These are phyloP conservation scores for Daldinia eschscholtzii DNA, from an alignment of 2,329 filamentous ascomycete species.

Conservation along the genomic window DNA sequence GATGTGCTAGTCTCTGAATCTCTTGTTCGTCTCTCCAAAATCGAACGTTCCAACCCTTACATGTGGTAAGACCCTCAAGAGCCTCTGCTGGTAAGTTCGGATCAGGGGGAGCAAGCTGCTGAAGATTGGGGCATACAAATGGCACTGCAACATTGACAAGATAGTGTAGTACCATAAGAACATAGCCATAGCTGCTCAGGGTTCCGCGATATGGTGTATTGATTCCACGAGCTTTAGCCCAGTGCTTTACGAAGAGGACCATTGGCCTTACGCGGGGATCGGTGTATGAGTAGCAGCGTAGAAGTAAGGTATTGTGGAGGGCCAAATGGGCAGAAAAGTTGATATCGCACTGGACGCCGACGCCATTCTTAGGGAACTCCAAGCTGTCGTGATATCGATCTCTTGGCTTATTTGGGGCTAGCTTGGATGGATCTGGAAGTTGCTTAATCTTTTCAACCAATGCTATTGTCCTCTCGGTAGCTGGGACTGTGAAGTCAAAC, in stretches of 20 bases:
- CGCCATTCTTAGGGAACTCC: slow-evolving; percentile 81
- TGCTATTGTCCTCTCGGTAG: slow-evolving; percentile 51
- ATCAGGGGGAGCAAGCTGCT: slow-evolving; percentile 63
- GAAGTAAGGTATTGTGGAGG: slow-evolving; percentile 83
- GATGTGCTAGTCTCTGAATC: slow-evolving; percentile 71
- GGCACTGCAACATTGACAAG: slow-evolving; percentile 84
- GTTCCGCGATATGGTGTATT: slow-evolving; percentile 90
- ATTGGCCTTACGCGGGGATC: slow-evolving; percentile 82
- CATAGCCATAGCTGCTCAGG: slow-evolving; percentile 90
- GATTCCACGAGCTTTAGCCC: slow-evolving; percentile 87
- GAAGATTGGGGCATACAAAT: slow-evolving; percentile 87
- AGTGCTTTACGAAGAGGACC: slow-evolving; percentile 89
- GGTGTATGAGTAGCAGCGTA: slow-evolving; percentile 85
- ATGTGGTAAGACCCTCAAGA: slow-evolving; percentile 59
- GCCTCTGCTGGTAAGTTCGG: slow-evolving; percentile 55
- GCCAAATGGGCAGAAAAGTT: slow-evolving; percentile 90
- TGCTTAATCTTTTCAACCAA: slow-evolving; percentile 60
- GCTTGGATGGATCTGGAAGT: slow-evolving; percentile 64
- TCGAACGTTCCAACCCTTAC: slow-evolving; percentile 76
- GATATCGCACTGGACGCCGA: slow-evolving; percentile 91
- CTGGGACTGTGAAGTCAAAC: slow-evolving; percentile 55
- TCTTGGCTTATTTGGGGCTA: slow-evolving; percentile 64
- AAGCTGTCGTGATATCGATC: slow-evolving; percentile 71
- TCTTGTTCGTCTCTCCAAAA: slow-evolving; percentile 83
- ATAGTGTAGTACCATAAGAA: slow-evolving; percentile 92